These are phyloP conservation scores for Odontarrhena argentea DNA, from an alignment of 345 rosid species.

Conservation along the genomic window DNA sequence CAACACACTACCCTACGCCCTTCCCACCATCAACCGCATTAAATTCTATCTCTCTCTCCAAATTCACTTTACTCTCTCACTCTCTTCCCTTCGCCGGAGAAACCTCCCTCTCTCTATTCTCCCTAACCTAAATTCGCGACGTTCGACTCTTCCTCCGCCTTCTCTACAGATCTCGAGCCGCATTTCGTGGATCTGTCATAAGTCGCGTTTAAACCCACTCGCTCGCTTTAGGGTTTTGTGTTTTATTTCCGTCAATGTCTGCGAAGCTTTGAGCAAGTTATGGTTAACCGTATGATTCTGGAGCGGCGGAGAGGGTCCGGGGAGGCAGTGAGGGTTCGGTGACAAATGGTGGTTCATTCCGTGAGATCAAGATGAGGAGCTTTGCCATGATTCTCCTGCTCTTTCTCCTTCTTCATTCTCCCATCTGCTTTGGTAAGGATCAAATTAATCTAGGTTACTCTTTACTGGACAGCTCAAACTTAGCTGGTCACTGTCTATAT, in stretches of 20 bases:
- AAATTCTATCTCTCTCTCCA: constrained; percentile 30
- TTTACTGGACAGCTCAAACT: constrained; percentile 36
- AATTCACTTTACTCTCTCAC: constrained; percentile 38
- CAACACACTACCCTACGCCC: constrained; percentile 45
- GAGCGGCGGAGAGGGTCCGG: constrained; percentile 35
- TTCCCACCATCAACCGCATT: constrained; percentile 40
- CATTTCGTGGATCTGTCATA: constrained; percentile 67
- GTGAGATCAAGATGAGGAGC: constrained; percentile 49
- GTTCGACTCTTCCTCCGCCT: constrained; percentile 16
- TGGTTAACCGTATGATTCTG: constrained; percentile 28
- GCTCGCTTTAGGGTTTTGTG: constrained; percentile 54
- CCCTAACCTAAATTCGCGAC: neutral
- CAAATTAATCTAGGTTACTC: constrained; percentile 1
- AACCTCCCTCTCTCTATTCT: constrained; percentile 23
- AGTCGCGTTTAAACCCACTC: constrained; percentile 37
- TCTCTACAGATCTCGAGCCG: constrained; percentile 50
- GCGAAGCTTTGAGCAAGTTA: constrained; percentile 42
- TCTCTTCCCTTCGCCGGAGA: constrained; percentile 38
- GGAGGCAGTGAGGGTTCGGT: constrained; percentile 29
- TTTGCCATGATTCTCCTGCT: constrained; percentile 45
- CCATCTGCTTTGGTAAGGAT: constrained; percentile 40
- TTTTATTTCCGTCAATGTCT: neutral
- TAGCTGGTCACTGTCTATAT: constrained; percentile 35
- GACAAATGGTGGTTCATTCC: constrained; percentile 51
- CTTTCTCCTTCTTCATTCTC: constrained; percentile 49